Conservation (phyloP, 306 rosid species). For the Cicer chorassanicum region DNA sequence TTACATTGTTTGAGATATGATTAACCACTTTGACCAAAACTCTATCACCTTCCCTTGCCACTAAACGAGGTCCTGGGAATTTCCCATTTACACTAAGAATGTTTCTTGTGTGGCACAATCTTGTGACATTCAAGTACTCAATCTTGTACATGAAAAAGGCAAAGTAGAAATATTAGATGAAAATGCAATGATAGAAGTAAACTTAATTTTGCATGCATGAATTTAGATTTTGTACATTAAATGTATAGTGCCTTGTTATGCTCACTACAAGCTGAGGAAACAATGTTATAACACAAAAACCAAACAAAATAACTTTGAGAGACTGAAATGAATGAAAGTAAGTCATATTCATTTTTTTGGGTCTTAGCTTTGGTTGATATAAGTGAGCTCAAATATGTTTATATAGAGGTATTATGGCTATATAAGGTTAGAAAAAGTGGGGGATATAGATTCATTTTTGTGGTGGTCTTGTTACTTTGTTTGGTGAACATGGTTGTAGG, state of each 20-base stretch:
- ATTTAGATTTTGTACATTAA: slow-evolving; percentile 59
- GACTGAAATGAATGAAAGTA: slow-evolving; percentile 44
- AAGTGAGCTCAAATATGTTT: not conserved
- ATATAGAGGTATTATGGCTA: slow-evolving; percentile 30
- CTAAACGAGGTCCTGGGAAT: slow-evolving; percentile 76
- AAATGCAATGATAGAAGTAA: not conserved
- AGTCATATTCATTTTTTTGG: slow-evolving; percentile 46
- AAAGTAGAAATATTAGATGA: slow-evolving; percentile 15
- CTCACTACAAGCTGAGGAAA: slow-evolving; percentile 59
- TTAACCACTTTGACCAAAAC: slow-evolving; percentile 69
- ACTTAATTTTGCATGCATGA: slow-evolving; percentile 11
- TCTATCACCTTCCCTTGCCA: slow-evolving; percentile 85
- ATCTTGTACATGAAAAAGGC: slow-evolving; percentile 46
- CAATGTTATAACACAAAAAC: slow-evolving; percentile 43
- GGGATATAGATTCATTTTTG: slow-evolving; percentile 9
- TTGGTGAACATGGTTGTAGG: slow-evolving; percentile 55
- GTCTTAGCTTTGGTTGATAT: slow-evolving; percentile 26
- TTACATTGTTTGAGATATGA: slow-evolving; percentile 67
- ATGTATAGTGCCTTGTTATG: slow-evolving; percentile 74
- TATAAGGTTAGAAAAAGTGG: not conserved
- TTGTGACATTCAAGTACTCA: slow-evolving; percentile 63
- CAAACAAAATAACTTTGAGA: slow-evolving; percentile 47
- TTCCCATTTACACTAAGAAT: slow-evolving; percentile 67
- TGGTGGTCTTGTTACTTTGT: slow-evolving; percentile 37
- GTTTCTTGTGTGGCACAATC: slow-evolving; percentile 74